Evolutionary conservation across 805 yeast genomes (phyloP).

Genomic region (Kockiozyma suomiensis): DNA sequence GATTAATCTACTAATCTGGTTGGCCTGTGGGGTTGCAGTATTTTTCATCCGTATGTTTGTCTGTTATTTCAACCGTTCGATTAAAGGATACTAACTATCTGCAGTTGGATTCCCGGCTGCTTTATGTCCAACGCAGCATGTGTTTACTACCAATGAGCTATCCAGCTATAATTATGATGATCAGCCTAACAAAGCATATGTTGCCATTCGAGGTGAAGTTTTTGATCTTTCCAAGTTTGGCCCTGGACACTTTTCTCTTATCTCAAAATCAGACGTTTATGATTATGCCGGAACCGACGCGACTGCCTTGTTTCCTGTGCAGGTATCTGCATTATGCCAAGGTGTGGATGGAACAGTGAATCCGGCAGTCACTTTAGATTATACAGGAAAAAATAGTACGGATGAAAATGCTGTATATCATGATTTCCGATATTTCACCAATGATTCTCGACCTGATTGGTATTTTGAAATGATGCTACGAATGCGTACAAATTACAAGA

Average conservation of each 20-base stretch:
- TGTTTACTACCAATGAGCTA: conserved; percentile 42
- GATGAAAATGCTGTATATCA: conserved; percentile 47
- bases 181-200: conserved; percentile 42
- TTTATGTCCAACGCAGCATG: conserved; percentile 47
- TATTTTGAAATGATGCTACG: conserved; percentile 45
- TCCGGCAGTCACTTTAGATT: conserved; percentile 39
- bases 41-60: conserved; percentile 26
- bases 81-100: conserved; percentile 33
- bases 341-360: conserved; percentile 44
- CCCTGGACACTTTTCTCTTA: conserved; percentile 45
- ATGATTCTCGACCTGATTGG: conserved; percentile 50
- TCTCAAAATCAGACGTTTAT: conserved; percentile 42
- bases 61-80: conserved; percentile 19
- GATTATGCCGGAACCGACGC: conserved; percentile 46
- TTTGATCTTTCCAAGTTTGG: conserved; percentile 47
- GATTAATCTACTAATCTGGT: conserved; percentile 48
- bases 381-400: conserved; percentile 40
- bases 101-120: conserved; percentile 46
- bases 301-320: conserved; percentile 46
- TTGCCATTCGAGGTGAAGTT: conserved; percentile 46
- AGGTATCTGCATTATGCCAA: conserved; percentile 46
- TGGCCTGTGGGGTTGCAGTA: conserved; percentile 39
- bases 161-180: conserved; percentile 38
- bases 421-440: conserved; percentile 46
- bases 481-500: conserved; percentile 43